Percentiles rank a stretch among this genome's conserved stretches.
Evolutionary conservation across 2,329 filamentous ascomycete genomes (phyloP).

Genomic region (Claviceps pusilla): DNA sequence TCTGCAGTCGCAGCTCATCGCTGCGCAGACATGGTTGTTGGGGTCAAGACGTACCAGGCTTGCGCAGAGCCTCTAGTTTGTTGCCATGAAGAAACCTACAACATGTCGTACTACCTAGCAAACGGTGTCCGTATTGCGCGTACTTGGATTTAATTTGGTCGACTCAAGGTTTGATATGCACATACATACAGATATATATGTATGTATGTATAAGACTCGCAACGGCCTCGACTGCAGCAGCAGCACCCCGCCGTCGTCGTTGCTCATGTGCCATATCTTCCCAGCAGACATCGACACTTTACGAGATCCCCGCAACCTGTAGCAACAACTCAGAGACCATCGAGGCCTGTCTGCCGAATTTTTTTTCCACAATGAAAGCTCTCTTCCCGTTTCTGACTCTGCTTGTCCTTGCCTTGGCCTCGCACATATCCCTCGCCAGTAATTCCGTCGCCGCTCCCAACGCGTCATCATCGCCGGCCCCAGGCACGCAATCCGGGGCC

Average conservation of each 20-base stretch:
- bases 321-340: not conserved
- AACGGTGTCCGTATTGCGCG: not conserved
- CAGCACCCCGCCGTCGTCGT: not conserved
- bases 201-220: not conserved
- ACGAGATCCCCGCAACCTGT: not conserved
- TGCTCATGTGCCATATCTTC: not conserved
- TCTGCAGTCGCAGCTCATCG: not conserved
- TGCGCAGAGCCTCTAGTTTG: not conserved
- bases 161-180: not conserved
- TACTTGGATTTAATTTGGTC: not conserved
- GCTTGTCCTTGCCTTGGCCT: slow-evolving; percentile 11
- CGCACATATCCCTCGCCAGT: slow-evolving; percentile 5
- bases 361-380: slow-evolving; percentile 13
- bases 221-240: not conserved
- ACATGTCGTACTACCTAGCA: not conserved
- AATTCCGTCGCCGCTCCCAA: slow-evolving; percentile 1
- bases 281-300: not conserved
- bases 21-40: not conserved
- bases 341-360: not conserved
- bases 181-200: not conserved
- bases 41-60: no score
- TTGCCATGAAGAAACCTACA: not conserved
- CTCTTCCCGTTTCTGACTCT: slow-evolving; percentile 6
- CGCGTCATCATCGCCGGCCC: slow-evolving; percentile 3
- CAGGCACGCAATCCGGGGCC: slow-evolving; percentile 14